Conservation (phyloP, 257 asterid species). For the Mentha longifolia region DNA sequence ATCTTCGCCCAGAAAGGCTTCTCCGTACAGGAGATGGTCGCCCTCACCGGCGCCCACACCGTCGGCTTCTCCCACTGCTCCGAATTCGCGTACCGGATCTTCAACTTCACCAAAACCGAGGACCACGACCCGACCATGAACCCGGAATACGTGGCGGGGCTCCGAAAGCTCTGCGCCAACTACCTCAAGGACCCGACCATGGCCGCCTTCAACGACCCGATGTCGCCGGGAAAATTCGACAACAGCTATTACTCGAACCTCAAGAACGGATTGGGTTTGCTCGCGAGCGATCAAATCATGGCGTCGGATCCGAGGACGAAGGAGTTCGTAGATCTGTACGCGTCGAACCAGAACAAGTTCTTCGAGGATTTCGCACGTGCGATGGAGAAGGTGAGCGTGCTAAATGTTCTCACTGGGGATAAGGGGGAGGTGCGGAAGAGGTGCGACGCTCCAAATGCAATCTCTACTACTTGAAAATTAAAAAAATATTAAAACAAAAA, state of each 20-base stretch:
- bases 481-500: too few species aligned
- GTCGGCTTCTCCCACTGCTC: conserved; percentile 83
- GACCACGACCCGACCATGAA: conserved; percentile 64
- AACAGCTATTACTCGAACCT: conserved; percentile 60
- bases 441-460: conserved; percentile 63
- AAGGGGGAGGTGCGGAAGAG: conserved; percentile 87
- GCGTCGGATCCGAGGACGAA: conserved; percentile 65
- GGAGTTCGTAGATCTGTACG: conserved; percentile 72
- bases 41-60: conserved; percentile 82
- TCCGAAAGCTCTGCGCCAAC: conserved; percentile 55
- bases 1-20: conserved; percentile 52
- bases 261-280: conserved; percentile 59
- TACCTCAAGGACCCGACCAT: conserved; percentile 39
- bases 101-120: conserved; percentile 42
- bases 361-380: conserved; percentile 59
- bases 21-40: conserved; percentile 68
- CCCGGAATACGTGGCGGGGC: conserved; percentile 52
- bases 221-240: conserved; percentile 86
- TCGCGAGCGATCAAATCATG: conserved; percentile 67
- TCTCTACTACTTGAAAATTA: not conserved
- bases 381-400: conserved; percentile 65
- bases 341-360: conserved; percentile 60
- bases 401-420: conserved; percentile 51
- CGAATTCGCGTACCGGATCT: conserved; percentile 64
- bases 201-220: conserved; percentile 82